Evolutionary conservation across 805 yeast genomes (phyloP).

Genomic region (Kazachstania kunashirensis): DNA sequence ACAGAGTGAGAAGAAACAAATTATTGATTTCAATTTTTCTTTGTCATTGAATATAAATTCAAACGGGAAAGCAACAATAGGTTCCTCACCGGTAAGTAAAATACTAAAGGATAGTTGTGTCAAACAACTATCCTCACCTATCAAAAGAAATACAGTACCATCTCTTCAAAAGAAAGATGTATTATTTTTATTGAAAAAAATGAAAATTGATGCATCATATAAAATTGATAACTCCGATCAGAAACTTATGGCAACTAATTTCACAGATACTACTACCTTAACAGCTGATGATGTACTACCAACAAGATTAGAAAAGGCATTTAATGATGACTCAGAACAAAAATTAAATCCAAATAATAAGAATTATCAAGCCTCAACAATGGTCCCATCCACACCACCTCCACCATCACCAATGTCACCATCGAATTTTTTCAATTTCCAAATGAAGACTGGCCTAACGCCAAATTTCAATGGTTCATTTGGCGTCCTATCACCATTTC

Average conservation of each 20-base stretch:
- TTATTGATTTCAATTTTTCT: constrained; percentile 7
- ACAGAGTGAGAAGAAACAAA: neutral
- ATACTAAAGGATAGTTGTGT: too few species aligned
- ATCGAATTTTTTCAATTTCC: constrained; percentile 1
- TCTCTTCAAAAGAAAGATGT: constrained; percentile 19
- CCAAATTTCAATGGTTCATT: neutral
- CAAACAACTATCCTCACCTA: too few species aligned
- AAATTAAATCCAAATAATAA: neutral
- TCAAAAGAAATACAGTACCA: neutral
- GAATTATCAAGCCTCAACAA: constrained; percentile 1
- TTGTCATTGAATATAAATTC: constrained; percentile 23
- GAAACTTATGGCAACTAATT: too few species aligned
- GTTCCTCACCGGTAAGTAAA: constrained; percentile 4
- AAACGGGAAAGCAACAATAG: constrained; percentile 28
- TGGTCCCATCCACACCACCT: constrained; percentile 2
- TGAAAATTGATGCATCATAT: constrained; percentile 12
- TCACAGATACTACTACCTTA: too few species aligned
- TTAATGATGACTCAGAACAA: neutral
- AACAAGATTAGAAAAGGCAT: constrained; percentile 1
- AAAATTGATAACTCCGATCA: neutral
- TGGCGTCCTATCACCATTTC: neutral
- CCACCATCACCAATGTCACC: constrained; percentile 1
- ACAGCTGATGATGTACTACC: neutral
- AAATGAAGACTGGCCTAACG: neutral
- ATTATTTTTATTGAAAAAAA: constrained; percentile 18